Conservation (phyloP, 768 basidiomycete genomes). For the Leccinum longicurvipes region DNA sequence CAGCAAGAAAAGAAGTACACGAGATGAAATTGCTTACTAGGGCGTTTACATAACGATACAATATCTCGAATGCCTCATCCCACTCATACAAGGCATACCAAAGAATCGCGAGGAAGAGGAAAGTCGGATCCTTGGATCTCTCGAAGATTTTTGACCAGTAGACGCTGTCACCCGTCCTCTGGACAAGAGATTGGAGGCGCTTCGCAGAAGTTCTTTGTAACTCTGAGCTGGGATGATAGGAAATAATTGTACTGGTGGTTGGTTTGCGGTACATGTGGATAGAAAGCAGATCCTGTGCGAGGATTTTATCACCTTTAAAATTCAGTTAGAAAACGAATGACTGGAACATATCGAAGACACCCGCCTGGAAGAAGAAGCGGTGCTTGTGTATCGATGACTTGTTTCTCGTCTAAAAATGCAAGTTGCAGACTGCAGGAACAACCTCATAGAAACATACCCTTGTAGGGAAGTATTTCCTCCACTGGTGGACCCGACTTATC, state of each 20-base stretch:
- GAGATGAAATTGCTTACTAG: conserved; percentile 36
- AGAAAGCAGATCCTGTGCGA: conserved; percentile 46
- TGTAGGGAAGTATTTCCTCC: conserved; percentile 9
- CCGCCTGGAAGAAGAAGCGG: conserved; percentile 40
- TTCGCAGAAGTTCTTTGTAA: conserved; percentile 27
- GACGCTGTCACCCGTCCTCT: conserved; percentile 31
- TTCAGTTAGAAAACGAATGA: background rate
- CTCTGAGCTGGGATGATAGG: conserved; percentile 30
- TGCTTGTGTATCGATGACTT: conserved; percentile 50
- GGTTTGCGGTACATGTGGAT: conserved; percentile 48
- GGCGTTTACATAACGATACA: conserved; percentile 48
- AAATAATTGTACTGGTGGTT: conserved; percentile 22
- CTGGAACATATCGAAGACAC: background rate
- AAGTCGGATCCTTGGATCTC: conserved; percentile 46
- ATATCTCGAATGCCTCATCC: conserved; percentile 55
- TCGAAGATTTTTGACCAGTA: conserved; percentile 33
- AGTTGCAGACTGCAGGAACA: background rate
- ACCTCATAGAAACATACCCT: conserved; percentile 8
- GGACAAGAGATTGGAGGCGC: conserved; percentile 28
- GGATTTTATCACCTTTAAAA: conserved; percentile 15
- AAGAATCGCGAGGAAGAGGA: conserved; percentile 48
- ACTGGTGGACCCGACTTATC: background rate
- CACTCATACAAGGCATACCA: conserved; percentile 63
- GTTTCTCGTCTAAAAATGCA: conserved; percentile 14
- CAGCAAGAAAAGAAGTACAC: background rate